These are phyloP conservation scores for Globisporangium iwayamae DNA, from an alignment of 352 stramenopile species.

Conservation along the genomic window DNA sequence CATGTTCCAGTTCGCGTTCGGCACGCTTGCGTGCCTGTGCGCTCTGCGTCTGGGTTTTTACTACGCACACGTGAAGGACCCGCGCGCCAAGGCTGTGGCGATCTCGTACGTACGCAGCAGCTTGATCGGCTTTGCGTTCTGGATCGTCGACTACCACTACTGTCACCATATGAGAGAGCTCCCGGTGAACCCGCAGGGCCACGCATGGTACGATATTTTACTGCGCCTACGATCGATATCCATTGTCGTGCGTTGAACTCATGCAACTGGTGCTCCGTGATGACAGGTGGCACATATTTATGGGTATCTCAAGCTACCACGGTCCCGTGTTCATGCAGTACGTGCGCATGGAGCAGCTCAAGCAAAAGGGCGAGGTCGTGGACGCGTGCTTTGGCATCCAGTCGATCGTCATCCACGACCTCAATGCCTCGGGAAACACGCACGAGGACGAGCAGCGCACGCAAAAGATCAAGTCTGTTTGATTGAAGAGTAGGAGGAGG, in stretches of 20 bases:
- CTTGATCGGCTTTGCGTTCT: constrained; percentile 65
- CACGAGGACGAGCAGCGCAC: neutral
- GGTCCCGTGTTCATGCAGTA: constrained; percentile 86
- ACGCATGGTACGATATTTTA: constrained; percentile 51
- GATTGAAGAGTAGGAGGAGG: neutral
- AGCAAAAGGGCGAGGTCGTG: constrained; percentile 57
- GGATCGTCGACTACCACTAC: constrained; percentile 83
- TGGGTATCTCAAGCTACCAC: constrained; percentile 74
- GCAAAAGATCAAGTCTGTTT: constrained; percentile 15
- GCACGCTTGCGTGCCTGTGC: constrained; percentile 48
- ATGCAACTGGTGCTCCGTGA: neutral
- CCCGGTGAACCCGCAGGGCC: constrained; percentile 72
- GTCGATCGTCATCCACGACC: constrained; percentile 54
- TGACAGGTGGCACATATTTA: constrained; percentile 77
- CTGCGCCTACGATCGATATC: too few relatives aligned
- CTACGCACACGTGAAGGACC: constrained; percentile 59
- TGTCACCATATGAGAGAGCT: constrained; percentile 50
- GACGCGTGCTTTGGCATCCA: constrained; percentile 57
- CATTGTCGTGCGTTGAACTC: too few relatives aligned
- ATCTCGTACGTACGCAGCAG: constrained; percentile 55
- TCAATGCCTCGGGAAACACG: neutral
- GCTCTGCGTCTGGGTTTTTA: constrained; percentile 48
- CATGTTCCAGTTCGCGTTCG: constrained; percentile 78
- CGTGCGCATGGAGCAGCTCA: constrained; percentile 71
- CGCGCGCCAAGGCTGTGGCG: constrained; percentile 48